Base-by-base conservation (phyloP, 345 rosid species). In the Chamaenerion angustifolium region DNA sequence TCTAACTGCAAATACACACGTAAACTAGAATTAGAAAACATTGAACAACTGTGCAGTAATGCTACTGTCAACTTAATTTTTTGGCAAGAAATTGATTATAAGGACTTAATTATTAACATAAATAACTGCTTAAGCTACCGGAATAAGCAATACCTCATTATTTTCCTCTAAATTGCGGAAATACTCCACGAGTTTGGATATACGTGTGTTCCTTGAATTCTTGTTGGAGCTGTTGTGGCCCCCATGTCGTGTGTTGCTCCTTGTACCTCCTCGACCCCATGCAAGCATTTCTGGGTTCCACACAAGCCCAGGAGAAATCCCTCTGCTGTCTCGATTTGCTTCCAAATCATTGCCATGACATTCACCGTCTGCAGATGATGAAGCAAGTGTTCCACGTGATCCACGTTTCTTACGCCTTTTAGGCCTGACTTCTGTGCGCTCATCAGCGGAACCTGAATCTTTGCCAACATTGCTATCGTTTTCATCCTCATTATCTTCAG, bases 191-290 rank as follows among this genome's bases (percentile, higher is more conserved):
- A 90, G 71, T 74, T 57, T 74, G 62, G 76, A 83, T 52, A 83
- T 51, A 67, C 98, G 95, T 64, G 79, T 56, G 52, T 51, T 75
- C 37, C 84, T 73, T 12, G 75, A 66, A 62, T 21, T 80, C 76
- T 72, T 83, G 63, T 35, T 75, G 65, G 77, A 61, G 61, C 73
- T 64, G 63, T 69, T 69, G 46, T 75, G 54, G 63, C 67, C 80
- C 8, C 90, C 94, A 48, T 75, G 54, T 61, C 97, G 73, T 11
- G 94, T 76, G 64, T 76, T 72, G 71, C 97, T 89, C 60, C 97
- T 69, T 45, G 81, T 58, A 42, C 95, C 95, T 35, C 95, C 97
- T 74, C 74, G 71, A 44, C 97, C 97, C 97, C 97, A 89, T 43
- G 80, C 86, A 77, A 80, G 84, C 75, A 67, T 60, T 59, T 88